phyloP scores from a whole-genome alignment of 768 basidiomycete genomes.

The Lactarius hatsudake region DNA sequence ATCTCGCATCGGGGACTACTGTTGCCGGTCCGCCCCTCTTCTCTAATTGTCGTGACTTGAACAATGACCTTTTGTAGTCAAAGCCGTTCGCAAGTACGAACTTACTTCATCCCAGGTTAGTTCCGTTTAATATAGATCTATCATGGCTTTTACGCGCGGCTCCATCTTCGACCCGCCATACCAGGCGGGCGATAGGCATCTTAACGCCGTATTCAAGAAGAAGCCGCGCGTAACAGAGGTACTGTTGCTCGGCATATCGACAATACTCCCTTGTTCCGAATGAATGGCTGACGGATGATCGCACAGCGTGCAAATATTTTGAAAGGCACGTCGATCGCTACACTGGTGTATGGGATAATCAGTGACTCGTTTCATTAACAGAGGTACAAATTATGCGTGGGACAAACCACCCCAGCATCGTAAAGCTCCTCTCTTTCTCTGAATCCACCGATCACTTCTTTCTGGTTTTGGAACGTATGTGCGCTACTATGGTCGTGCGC shows the following conservation, averaged over 20 bases:
- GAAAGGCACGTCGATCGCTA: constrained; percentile 58
- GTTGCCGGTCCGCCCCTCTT: constrained; percentile 66
- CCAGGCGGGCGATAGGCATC: constrained; percentile 89
- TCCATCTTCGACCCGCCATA: constrained; percentile 27
- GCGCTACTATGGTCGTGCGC: not conserved
- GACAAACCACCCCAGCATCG: constrained; percentile 85
- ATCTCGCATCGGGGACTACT: constrained; percentile 68
- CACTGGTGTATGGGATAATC: not conserved
- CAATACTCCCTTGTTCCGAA: constrained; percentile 23
- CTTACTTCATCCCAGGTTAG: constrained; percentile 89
- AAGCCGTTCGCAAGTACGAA: constrained; percentile 92
- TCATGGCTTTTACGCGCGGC: constrained; percentile 30
- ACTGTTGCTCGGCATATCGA: constrained; percentile 37
- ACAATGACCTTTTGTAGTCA: constrained; percentile 50
- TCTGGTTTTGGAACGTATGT: constrained; percentile 84
- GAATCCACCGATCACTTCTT: constrained; percentile 95
- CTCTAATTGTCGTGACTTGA: constrained; percentile 22
- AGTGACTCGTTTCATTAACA: constrained; percentile 33
- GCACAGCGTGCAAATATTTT: constrained; percentile 92
- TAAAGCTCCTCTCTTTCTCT: constrained; percentile 88
- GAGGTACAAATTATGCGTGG: constrained; percentile 99
- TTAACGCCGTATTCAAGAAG: constrained; percentile 93
- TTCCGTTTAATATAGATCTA: constrained; percentile 30
- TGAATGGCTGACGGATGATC: constrained; percentile 29
- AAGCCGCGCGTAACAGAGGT: constrained; percentile 99